Evolutionary conservation across 139 green algal species (phyloP), one percentile per base, ranked within the genome.

Genomic region (Coelastrella sp.): DNA sequence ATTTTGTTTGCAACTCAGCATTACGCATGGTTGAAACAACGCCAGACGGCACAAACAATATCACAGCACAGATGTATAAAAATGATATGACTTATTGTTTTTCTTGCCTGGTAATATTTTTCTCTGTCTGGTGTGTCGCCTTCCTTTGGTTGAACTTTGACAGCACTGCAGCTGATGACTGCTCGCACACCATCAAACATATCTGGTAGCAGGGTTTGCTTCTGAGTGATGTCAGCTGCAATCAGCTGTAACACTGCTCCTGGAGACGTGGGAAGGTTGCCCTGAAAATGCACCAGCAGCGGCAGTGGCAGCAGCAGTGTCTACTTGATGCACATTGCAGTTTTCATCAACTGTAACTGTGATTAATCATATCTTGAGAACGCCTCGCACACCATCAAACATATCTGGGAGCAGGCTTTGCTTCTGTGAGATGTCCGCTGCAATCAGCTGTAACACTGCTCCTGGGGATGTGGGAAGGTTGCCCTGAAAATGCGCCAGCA

Each of bases 111-210:
- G 54, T 95, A 94, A 90, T 99, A 99, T 93, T 99, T 99, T n/a
- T 76, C 22, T 2, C 97, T 89, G 86, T 97, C 93, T 0, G 58
- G 76, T 10, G 92, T 96, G 92, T 99, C 97, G 0, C 97, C 97
- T 91, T 99, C 97, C 93, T 98, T 98, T 75, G 97, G 97, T 20
- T 75, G 85, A 32, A 99, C 95, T 88, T 96, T 97, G 76, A 95
- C 93, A 14, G 96, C 96, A 0, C 90, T 93, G 89, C 95, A 97
- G 80, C 91, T 94, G 19, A 99, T 89, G 47, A 99, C 91, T 4
- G 89, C 57, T 0, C 91, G 74, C 58, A 99, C 97, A 7, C 93
- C 95, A 73, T 87, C 76, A 61, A 98, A 97, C 79, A 95, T 93
- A 60, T 96, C 95, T 0, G 96, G 94, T 83, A 95, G 93, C 82